These are phyloP conservation scores for Fusarium sp. DNA, from an alignment of 2,329 filamentous ascomycete genomes.

Conservation along the genomic window DNA sequence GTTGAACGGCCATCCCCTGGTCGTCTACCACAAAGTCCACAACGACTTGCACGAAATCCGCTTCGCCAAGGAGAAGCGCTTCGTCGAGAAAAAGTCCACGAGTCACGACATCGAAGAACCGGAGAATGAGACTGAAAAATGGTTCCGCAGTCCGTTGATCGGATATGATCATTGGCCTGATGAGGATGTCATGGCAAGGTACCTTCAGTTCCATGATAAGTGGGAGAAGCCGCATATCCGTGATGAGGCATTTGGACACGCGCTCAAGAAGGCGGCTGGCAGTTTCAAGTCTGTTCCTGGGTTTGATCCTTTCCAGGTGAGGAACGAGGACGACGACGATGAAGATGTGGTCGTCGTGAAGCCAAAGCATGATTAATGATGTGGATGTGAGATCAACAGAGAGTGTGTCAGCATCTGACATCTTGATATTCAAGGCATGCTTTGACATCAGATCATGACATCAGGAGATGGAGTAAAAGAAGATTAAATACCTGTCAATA, in stretches of 20 bases:
- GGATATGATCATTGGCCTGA: neutral
- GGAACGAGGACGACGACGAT: neutral
- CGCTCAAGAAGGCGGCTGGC: neutral
- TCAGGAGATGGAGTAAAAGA: neutral
- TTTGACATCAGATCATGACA: neutral
- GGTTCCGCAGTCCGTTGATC: neutral
- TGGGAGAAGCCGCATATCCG: neutral
- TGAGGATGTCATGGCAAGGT: neutral
- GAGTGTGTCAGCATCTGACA: neutral
- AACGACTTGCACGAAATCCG: neutral
- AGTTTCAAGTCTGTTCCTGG: neutral
- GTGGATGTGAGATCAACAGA: neutral
- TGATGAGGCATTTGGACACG: neutral
- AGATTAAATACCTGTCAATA: fast-evolving
- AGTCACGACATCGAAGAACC: neutral
- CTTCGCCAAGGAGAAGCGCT: conserved; percentile 1
- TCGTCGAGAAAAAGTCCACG: neutral
- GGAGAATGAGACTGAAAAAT: neutral
- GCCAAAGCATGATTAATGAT: neutral
- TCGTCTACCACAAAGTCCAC: neutral
- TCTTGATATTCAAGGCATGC: too few relatives aligned
- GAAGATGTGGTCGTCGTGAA: neutral
- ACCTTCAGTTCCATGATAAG: neutral
- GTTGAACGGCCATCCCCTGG: neutral
- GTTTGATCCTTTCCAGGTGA: neutral